A percentile compares a stretch with the other conserved stretches of the same genome.
These are phyloP conservation scores for Sanghuangporus sanghuang DNA, from an alignment of 1,284 basidiomycete species.

Conservation along the genomic window DNA sequence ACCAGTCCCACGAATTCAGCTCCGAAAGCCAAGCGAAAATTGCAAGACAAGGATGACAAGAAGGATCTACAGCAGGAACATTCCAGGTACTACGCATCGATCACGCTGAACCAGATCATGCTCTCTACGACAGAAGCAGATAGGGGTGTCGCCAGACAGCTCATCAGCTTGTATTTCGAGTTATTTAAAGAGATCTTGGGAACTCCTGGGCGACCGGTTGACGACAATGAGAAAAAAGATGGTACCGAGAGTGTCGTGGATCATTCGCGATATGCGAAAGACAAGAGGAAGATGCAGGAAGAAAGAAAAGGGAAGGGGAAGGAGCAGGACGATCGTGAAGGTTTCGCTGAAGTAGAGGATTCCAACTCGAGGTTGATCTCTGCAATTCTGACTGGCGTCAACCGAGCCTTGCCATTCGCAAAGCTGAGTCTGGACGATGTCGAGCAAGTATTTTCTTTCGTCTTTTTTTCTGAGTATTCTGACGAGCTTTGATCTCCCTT, in stretches of 20 bases:
- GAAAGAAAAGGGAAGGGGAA: constrained; percentile 29
- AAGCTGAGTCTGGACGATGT: constrained; percentile 57
- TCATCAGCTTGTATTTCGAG: constrained; percentile 94
- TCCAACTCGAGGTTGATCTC: constrained; percentile 82
- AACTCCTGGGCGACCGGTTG: constrained; percentile 32
- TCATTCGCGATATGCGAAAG: constrained; percentile 29
- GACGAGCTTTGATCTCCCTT: neutral
- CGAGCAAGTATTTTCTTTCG: constrained; percentile 33
- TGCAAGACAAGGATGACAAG: constrained; percentile 21
- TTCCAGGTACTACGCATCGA: constrained; percentile 85
- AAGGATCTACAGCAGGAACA: constrained; percentile 44
- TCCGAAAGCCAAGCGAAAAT: constrained; percentile 22
- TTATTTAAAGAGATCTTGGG: constrained; percentile 88
- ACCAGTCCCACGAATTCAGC: constrained; percentile 27
- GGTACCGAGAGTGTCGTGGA: constrained; percentile 32
- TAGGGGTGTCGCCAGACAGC: constrained; percentile 71
- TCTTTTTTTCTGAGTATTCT: constrained; percentile 5
- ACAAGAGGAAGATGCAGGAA: constrained; percentile 30
- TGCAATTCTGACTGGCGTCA: constrained; percentile 91
- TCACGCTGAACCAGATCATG: constrained; percentile 93
- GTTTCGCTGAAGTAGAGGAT: constrained; percentile 74
- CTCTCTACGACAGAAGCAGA: constrained; percentile 63
- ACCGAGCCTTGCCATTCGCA: constrained; percentile 92
- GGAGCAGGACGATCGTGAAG: constrained; percentile 48
- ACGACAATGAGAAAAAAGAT: constrained; percentile 29